phyloP scores from a whole-genome alignment of 202 grass and related monocot species.

The Zizania palustris region DNA sequence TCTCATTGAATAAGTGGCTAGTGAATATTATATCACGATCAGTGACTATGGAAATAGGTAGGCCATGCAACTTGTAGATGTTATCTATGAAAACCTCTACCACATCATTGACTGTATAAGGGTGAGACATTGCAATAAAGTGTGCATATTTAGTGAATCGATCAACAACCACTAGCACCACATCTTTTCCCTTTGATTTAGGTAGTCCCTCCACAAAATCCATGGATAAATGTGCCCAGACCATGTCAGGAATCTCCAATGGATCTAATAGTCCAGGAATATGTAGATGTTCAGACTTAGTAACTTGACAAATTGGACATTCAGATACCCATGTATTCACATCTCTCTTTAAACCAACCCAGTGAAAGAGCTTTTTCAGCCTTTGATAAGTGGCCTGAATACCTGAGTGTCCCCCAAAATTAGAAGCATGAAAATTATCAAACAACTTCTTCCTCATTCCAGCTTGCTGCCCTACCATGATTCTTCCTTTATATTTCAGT shows the following conservation, averaged over 20 bases:
- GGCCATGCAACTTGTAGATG: background rate
- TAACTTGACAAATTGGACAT: background rate
- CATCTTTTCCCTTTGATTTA: background rate
- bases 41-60: background rate
- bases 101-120: background rate
- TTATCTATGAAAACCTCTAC: background rate
- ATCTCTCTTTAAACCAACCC: background rate
- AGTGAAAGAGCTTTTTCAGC: background rate
- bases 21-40: conserved; percentile 25
- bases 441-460: background rate
- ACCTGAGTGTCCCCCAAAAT: background rate
- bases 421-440: background rate
- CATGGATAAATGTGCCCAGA: background rate
- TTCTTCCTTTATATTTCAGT: background rate
- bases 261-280: background rate
- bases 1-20: background rate
- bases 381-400: background rate
- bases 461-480: background rate
- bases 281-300: background rate
- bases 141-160: background rate
- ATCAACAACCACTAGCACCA: background rate
- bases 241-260: background rate
- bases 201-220: background rate
- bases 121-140: background rate
- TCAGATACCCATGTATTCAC: background rate